phyloP scores from a whole-genome alignment of 768 basidiomycete genomes.

The Phylloporus sp. region DNA sequence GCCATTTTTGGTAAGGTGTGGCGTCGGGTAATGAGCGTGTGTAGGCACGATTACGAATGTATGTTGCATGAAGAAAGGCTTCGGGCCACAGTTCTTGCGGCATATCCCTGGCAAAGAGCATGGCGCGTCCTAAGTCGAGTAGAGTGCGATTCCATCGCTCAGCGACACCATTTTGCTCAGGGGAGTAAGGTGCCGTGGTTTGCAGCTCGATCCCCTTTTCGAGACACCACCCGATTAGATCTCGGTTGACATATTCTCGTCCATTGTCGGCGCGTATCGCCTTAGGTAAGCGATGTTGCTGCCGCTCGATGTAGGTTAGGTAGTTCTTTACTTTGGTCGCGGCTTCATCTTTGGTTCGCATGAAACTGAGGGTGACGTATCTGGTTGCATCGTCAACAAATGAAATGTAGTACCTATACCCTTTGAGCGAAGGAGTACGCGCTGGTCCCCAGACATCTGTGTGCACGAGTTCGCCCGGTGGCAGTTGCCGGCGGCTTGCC shows the following conservation, averaged over 20 bases:
- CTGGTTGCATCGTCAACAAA: too few species aligned
- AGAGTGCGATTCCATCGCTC: constrained; percentile 35
- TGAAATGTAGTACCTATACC: too few species aligned
- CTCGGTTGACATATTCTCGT: constrained; percentile 27
- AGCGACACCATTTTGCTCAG: constrained; percentile 35
- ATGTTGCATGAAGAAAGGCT: constrained; percentile 23
- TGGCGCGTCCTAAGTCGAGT: constrained; percentile 26
- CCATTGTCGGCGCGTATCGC: constrained; percentile 29
- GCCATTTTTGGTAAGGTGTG: constrained; percentile 10
- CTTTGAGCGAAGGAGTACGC: too few species aligned
- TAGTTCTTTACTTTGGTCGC: constrained; percentile 10
- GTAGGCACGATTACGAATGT: constrained; percentile 24
- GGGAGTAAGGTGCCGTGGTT: constrained; percentile 33
- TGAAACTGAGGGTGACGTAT: too few species aligned
- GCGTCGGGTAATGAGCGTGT: background rate
- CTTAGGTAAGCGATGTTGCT: background rate
- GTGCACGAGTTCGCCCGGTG: background rate
- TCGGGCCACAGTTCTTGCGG: constrained; percentile 27
- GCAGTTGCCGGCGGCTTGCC: constrained; percentile 4
- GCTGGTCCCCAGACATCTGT: too few species aligned
- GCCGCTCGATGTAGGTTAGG: constrained; percentile 23
- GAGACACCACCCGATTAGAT: constrained; percentile 18
- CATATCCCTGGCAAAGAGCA: constrained; percentile 26
- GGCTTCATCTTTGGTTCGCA: too few species aligned
- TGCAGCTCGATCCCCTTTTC: constrained; percentile 29